Base-by-base conservation (phyloP, 129 eudicot species). In the Cynara cardunculus region DNA sequence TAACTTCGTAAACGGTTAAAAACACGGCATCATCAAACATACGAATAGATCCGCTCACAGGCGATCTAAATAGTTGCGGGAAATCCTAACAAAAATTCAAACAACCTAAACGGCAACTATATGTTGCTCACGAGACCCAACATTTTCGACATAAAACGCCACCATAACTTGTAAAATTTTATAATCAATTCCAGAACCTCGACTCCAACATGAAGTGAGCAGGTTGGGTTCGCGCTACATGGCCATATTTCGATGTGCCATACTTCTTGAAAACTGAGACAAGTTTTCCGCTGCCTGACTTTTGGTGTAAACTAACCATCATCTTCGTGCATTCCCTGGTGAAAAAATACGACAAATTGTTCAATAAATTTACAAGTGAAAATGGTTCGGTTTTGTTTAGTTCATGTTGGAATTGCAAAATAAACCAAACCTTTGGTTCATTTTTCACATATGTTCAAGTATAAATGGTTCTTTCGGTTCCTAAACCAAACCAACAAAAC, bases 261-360 rank as follows among this genome's bases (percentile, higher is more conserved):
- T 89, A 94, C 76, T 94, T 94, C 69, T 90, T 83, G 70, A 85
- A 90, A 34, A 94, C 97, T 0, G 94, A 90, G 1, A 86, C 89
- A 22, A 91, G 91, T 77, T 84, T 94, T 72, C 97, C 98, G 0
- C 84, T 88, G 8, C 87, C 93, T 10, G 98, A 85, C 30, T 82
- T 88, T 75, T 84, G 95, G 80, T 91, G 98, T 74, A 85, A 84
- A 46, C 32, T 69, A 34, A 91, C 97, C 92, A 94, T 94, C 78
- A 85, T 80, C 82, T 80, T 89, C 7, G 98, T 79, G 79, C 98
- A 94, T 84, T 90, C 96, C 87, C 98, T 94, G 73, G 28, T 37
- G n/a, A 3, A 69, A 34, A 53, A 53, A 53, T 18, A 53, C 22
- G 62, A 53, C 62, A 53, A 53, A 53, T 4, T 53, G 25, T 72